A percentile compares a stretch with the other conserved stretches of the same genome.
These are phyloP conservation scores for Marsdenia floribunda DNA, from an alignment of 257 asterid species.

Conservation along the genomic window DNA sequence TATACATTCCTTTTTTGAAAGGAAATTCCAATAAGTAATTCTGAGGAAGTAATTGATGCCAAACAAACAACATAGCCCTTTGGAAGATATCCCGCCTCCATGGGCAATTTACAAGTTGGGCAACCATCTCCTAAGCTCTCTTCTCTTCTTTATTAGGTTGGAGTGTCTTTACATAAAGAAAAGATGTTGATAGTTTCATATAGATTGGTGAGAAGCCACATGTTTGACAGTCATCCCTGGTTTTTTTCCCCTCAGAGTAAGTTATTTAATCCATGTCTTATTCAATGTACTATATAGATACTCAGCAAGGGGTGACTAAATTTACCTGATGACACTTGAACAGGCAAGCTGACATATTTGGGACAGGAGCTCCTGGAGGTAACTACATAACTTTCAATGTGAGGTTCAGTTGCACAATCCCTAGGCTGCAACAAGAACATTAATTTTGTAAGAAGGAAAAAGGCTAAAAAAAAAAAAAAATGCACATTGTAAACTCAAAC, in stretches of 20 bases:
- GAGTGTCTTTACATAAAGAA: background rate
- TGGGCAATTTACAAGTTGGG: background rate
- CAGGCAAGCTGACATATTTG: slow-evolving; percentile 66
- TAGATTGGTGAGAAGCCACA: background rate
- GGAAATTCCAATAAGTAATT: background rate
- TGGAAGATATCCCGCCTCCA: background rate
- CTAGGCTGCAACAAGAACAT: slow-evolving; percentile 66
- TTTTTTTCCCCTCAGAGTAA: background rate
- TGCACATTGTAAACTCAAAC: background rate
- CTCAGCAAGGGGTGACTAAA: background rate
- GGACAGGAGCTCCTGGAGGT: slow-evolving; percentile 57
- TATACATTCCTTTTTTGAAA: background rate
- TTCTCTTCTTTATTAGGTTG: background rate
- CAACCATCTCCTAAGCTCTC: background rate
- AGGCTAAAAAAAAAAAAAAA: background rate
- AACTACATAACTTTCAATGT: slow-evolving; percentile 29
- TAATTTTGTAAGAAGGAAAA: slow-evolving; percentile 12
- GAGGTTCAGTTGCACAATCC: slow-evolving; percentile 49
- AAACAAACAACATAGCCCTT: background rate
- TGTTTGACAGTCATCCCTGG: background rate
- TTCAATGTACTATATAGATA: background rate
- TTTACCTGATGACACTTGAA: slow-evolving; percentile 43
- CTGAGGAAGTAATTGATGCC: background rate
- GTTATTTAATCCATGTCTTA: background rate
- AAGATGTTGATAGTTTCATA: background rate